Base-by-base conservation (phyloP, 2,329 filamentous ascomycete species). In the Ascochyta clinopodiicola region DNA sequence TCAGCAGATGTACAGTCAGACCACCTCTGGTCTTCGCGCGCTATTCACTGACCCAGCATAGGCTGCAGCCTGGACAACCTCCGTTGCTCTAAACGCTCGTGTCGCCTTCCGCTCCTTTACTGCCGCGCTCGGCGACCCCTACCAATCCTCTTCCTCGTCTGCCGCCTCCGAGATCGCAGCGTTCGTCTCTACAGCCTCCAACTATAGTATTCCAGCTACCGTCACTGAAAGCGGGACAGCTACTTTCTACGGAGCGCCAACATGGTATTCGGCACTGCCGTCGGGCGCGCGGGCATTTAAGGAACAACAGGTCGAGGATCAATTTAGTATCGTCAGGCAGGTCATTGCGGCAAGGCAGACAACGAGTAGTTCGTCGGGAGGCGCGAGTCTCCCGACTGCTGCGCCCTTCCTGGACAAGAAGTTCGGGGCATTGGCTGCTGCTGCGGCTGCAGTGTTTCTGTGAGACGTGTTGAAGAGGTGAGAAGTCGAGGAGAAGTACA, bases 241-340 rank as follows among this genome's bases (percentile, higher is more conserved):
- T 2, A 66, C 65, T 12, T 67, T 66, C 6, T 68, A 60, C 47
- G 63, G 60, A 27, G 64, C 59, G 17, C 70, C 70, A 22, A 51
- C 61, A 12, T 72, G 70, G 70, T 72, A 72, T 21, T 62, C 60
- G 13, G 68, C 70, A 47, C 57, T 72, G 45, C 70, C 70, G 22
- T 66, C 57, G 32, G 57, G 57, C 19, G 70, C 61, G n/a, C 49
- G 61, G 24, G 52, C 56, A 22, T 72, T 71, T 51, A 72, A 72
- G 60, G 70, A 72, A 49, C 59, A 63, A 42, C 69, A 72, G 60
- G 69, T 72, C 10, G 45, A 44, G 10, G 65, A 70, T 40, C 66
- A 72, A 57, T 72, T 69, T 44, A 70, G 67, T 34, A 67, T 69
- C 39, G 61, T 72, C 8, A 59, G 65, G 47, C 60, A 51, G 3